Base-by-base conservation (phyloP, 2,329 filamentous ascomycete species). In the Orbilia oligospora region DNA sequence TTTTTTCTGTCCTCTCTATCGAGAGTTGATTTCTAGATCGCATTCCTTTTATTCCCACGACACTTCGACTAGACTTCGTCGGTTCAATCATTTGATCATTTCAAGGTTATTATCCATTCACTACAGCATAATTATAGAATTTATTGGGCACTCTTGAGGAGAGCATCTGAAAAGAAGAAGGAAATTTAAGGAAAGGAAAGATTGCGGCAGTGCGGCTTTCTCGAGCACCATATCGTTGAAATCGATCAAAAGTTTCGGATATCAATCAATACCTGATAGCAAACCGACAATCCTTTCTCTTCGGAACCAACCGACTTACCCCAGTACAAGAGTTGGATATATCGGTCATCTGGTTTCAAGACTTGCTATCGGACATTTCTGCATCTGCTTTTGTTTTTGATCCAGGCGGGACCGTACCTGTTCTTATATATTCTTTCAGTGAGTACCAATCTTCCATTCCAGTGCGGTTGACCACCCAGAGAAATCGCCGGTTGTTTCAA, bases 1-100 rank as follows among this genome's bases (percentile, higher is more conserved):
- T 77, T 78, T 76, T 77, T 78, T 30, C 41, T 61, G 75, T 68
- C 67, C 69, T 77, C 73, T 68, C 44, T 49, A 63, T 77, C 63
- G 53, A 64, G 75, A 78, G 68, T 78, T 72, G 68, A 58, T 46
- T 77, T 61, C 63, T 72, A 78, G 68, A 78, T 68, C 49, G 68
- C 75, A 69, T 65, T 78, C 75, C 10, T 72, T 77, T 78, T 64
- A 14, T n/a, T 20, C 56, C 20, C 24, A 78, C 68, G 67, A 68
- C 67, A 67, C 56, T 22, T 66, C 72, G 53, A 56, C 68, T 68
- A 68, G 61, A 61, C 61, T 71, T 65, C 9, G 44, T 58, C 63
- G 41, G 8, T 68, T 41, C 63, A 44, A 69, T 68, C 46, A 27
- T 69, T 46, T 36, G 30, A 55, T 64, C 33, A 49, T 44, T 68